A percentile compares a stretch with the other conserved stretches of the same genome.
Evolutionary conservation across 202 grass and related monocot genomes (phyloP).

Genomic region (Zoysia matrella): DNA sequence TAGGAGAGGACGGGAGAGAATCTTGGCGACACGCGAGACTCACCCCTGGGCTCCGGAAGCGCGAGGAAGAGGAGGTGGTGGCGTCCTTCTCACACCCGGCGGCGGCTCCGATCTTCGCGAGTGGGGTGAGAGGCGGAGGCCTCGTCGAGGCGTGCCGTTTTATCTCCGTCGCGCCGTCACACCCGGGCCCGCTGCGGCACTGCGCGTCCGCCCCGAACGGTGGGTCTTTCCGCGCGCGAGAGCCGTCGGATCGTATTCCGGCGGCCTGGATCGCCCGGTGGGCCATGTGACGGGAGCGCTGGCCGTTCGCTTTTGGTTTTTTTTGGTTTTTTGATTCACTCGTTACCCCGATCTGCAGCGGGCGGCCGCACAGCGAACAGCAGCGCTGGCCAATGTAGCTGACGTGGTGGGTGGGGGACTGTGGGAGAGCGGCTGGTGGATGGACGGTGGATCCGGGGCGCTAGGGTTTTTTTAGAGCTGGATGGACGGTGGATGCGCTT

Average conservation of each 20-base stretch:
- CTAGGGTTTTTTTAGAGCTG: slow-evolving; percentile 18
- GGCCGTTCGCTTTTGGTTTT: background rate
- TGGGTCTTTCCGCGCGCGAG: background rate
- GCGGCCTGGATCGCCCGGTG: background rate
- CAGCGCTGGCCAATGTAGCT: background rate
- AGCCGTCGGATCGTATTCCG: slow-evolving; percentile 35
- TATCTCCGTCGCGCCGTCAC: slow-evolving; percentile 42
- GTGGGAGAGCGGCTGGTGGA: background rate
- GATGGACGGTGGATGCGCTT: slow-evolving; percentile 28
- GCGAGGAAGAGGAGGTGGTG: slow-evolving; percentile 3
- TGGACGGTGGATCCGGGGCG: background rate
- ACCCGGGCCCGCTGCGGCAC: background rate
- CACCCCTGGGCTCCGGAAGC: slow-evolving; percentile 50
- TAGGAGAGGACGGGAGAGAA: slow-evolving; percentile 4
- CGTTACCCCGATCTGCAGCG: background rate
- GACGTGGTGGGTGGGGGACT: background rate
- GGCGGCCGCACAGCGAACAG: background rate
- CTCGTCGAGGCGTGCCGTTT: slow-evolving; percentile 48
- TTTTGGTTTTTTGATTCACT: slow-evolving; percentile 22
- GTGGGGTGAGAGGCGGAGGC: slow-evolving; percentile 9
- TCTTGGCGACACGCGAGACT: slow-evolving; percentile 25
- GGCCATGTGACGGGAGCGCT: slow-evolving; percentile 13
- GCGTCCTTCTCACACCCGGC: slow-evolving; percentile 31
- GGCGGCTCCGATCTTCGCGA: slow-evolving; percentile 48
- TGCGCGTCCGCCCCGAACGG: background rate